Conservation (phyloP, 2,329 filamentous ascomycete genomes). For the Verticillium isaacii region DNA sequence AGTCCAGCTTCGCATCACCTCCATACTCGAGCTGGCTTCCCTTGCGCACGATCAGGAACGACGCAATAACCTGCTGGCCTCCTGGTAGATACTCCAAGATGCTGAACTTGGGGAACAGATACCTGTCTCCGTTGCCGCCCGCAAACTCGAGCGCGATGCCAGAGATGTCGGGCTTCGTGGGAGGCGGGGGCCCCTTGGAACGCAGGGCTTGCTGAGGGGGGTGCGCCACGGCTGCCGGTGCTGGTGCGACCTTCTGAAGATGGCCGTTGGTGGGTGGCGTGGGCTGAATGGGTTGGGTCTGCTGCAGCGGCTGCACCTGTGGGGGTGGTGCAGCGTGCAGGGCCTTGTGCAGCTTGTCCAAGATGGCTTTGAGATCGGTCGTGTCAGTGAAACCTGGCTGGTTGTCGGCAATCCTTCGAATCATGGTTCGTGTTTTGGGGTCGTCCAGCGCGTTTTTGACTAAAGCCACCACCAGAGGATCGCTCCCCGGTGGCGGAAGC, state of each 20-base stretch:
- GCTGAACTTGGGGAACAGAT: conserved; percentile 73
- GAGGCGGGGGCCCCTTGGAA: conserved; percentile 53
- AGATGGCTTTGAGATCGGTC: conserved; percentile 45
- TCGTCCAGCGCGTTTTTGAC: conserved; percentile 56
- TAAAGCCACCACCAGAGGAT: conserved; percentile 50
- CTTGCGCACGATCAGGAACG: conserved; percentile 72
- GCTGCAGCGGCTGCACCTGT: conserved; percentile 4
- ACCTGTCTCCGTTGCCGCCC: conserved; percentile 66
- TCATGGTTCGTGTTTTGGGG: conserved; percentile 40
- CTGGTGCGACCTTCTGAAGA: conserved; percentile 2
- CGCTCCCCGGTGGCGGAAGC: conserved; percentile 47
- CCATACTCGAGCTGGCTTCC: conserved; percentile 62
- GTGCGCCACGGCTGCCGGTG: conserved; percentile 6
- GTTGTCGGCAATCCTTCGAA: conserved; percentile 48
- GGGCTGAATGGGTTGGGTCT: conserved; percentile 5
- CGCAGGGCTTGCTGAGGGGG: conserved; percentile 49
- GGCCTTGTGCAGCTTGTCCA: conserved; percentile 44
- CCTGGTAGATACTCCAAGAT: conserved; percentile 63
- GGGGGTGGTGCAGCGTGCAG: conserved; percentile 27
- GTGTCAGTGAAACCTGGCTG: conserved; percentile 47
- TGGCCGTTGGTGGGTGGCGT: conserved; percentile 24
- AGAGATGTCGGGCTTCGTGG: conserved; percentile 53
- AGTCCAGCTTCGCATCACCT: conserved; percentile 60
- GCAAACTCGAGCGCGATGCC: conserved; percentile 67
- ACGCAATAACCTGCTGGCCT: conserved; percentile 62